A percentile compares a stretch with the other conserved stretches of the same genome.
Evolutionary conservation across 768 basidiomycete species (phyloP).

Genomic region (Megacollybia marginata): DNA sequence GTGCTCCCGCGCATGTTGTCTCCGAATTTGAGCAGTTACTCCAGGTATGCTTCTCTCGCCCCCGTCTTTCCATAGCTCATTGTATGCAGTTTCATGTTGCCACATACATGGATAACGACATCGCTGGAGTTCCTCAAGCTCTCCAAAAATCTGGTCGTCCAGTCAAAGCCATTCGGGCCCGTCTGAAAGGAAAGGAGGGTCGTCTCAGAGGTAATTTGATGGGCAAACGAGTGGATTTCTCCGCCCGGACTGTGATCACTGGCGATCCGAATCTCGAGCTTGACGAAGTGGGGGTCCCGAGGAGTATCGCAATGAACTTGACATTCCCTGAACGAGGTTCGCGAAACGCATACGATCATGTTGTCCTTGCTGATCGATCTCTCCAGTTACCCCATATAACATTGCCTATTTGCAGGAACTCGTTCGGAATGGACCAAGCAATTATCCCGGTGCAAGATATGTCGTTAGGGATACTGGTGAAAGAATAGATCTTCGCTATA

Average conservation of each 20-base stretch:
- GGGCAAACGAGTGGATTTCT: constrained; percentile 99
- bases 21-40: constrained; percentile 94
- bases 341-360: constrained; percentile 6
- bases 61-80: constrained; percentile 1
- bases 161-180: constrained; percentile 95
- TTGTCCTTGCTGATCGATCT: no score
- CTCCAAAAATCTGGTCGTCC: constrained; percentile 96
- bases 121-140: constrained; percentile 96
- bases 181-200: constrained; percentile 98
- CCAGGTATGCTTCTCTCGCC: constrained; percentile 50
- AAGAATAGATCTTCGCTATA: constrained; percentile 93
- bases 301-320: constrained; percentile 93
- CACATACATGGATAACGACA: constrained; percentile 99
- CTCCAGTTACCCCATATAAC: constrained; percentile 91
- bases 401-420: constrained; percentile 90
- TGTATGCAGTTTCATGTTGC: constrained; percentile 85
- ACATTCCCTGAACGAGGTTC: constrained; percentile 94
- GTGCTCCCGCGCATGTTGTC: constrained; percentile 92
- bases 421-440: constrained; percentile 89
- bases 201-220: constrained; percentile 96
- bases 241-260: constrained; percentile 97
- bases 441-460: constrained; percentile 94
- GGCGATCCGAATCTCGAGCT: constrained; percentile 96
- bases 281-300: constrained; percentile 96
- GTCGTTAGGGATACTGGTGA: constrained; percentile 97